These are phyloP conservation scores for Blastocystis sp. DNA, from an alignment of 352 stramenopile genomes.

Conservation along the genomic window DNA sequence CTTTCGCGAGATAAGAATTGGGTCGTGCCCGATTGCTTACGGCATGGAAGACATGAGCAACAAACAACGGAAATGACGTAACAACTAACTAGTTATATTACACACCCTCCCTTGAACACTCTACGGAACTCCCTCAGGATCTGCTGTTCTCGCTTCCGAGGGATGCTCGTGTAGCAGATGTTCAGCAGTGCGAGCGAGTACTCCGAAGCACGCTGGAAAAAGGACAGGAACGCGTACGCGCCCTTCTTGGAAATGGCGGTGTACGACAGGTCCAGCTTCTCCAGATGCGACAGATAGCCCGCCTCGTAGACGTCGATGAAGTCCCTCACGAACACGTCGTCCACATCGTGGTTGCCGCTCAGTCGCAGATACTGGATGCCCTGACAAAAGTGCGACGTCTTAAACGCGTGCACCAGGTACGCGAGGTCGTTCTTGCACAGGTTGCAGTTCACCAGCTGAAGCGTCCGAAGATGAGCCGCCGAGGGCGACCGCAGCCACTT, in stretches of 20 bases:
- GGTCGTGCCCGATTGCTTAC: no score
- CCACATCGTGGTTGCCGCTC: slow-evolving; percentile 32
- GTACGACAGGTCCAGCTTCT: slow-evolving; percentile 38
- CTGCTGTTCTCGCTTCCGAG: background rate
- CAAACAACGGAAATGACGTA: no score
- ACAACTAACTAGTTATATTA: slow-evolving; percentile 16
- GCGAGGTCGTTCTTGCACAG: background rate
- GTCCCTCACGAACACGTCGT: slow-evolving; percentile 20
- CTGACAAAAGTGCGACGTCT: slow-evolving; percentile 7
- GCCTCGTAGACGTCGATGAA: slow-evolving; percentile 6
- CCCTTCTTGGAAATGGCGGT: slow-evolving; percentile 35
- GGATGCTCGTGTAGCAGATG: slow-evolving; percentile 2
- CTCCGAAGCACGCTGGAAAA: background rate
- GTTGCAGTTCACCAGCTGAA: slow-evolving; percentile 33
- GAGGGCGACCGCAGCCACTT: slow-evolving; percentile 1
- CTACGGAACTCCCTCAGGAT: background rate
- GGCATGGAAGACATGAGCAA: no score
- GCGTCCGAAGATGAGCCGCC: background rate
- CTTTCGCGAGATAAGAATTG: background rate
- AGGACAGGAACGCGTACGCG: background rate
- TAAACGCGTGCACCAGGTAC: background rate
- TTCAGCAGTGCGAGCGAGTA: slow-evolving; percentile 11
- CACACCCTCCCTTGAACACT: slow-evolving; percentile 36
- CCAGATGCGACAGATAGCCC: background rate
- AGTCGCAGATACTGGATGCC: slow-evolving; percentile 1